phyloP scores from a whole-genome alignment of 2,329 filamentous ascomycete species.

The Escovopsis sp. region DNA sequence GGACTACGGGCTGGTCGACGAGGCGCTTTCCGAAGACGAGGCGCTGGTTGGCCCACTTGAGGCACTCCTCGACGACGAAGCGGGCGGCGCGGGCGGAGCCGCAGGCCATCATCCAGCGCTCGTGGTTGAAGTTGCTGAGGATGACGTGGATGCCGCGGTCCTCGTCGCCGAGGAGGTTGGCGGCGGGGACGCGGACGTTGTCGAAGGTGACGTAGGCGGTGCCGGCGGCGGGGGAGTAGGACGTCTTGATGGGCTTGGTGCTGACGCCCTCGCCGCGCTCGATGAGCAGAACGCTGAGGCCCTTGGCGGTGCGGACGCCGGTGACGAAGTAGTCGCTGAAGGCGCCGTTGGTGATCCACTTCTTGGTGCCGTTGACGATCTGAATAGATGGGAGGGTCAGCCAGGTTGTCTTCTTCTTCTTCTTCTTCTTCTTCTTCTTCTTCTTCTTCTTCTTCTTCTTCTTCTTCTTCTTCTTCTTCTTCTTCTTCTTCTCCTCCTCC shows the following conservation, averaged over 20 bases:
- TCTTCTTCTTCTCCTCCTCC: too few relatives aligned
- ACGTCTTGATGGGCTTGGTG: constrained; percentile 66
- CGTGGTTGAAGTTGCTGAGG: constrained; percentile 79
- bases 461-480: too few relatives aligned
- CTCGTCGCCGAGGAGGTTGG: constrained; percentile 66
- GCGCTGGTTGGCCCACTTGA: constrained; percentile 82
- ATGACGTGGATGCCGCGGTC: constrained; percentile 79
- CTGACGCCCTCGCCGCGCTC: constrained; percentile 60
- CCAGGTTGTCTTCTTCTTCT: background rate
- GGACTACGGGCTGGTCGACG: constrained; percentile 70
- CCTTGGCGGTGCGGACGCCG: constrained; percentile 65
- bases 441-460: too few relatives aligned
- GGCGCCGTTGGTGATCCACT: constrained; percentile 75
- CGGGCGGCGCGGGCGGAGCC: constrained; percentile 50
- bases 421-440: too few relatives aligned
- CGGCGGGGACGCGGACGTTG: constrained; percentile 71
- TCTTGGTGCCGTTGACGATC: constrained; percentile 60
- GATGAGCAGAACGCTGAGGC: constrained; percentile 63
- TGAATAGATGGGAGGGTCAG: constrained; percentile 8
- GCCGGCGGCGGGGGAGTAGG: constrained; percentile 64
- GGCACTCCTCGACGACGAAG: constrained; percentile 62
- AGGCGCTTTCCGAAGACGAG: constrained; percentile 72
- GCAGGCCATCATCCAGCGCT: constrained; percentile 58
- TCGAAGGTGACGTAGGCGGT: constrained; percentile 73
- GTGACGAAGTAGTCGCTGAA: constrained; percentile 75